Base-by-base conservation (phyloP, 257 asterid genomes). In the Voacanga thouarsii region DNA sequence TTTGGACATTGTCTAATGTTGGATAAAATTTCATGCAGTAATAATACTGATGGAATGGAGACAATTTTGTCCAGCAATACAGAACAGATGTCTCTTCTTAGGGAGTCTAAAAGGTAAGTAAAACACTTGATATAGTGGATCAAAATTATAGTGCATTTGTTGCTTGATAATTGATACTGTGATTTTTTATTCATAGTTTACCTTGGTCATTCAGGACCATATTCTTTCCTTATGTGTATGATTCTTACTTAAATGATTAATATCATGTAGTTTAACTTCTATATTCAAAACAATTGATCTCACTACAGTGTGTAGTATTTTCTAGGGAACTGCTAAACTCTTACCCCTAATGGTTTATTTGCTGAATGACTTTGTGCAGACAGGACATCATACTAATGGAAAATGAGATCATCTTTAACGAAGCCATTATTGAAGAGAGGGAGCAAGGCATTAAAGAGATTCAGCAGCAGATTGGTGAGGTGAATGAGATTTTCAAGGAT, bases 391-490 rank as follows among this genome's bases (percentile, higher is more conserved):
- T 79, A 24, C 55, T 70, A 37, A 74, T 88, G 85, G 91, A 81
- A 70, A 86, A 85, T 21, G 89, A 88, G 78, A 83, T 84, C 68
- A 51, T 63, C 47, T 82, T 86, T 57, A 88, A 89, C 24, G 92
- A 89, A 79, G 89, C 91, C 68, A 77, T 89, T 44, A 86, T 89
- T 15, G 94, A 84, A 74, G 94, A 89, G 82, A 83, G 91, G 71
- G 91, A 87, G 49, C 85, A 87, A 75, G 94, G 90, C 12, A 89
- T 89, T 61, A 78, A 79, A 75, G 94, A 89, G 79, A 80, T 89
- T 75, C 89, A 87, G 82, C 85, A 77, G 75, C 89, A 86, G 74
- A 87, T 89, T 45, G 87, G 88, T 10, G 91, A 89, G 84, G 90
- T 89, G 74, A 82, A 80, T 73, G 94, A 89, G 82, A 84, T 85